phyloP scores from a whole-genome alignment of 2,329 filamentous ascomycete genomes.

The Chlorencoelia australis region DNA sequence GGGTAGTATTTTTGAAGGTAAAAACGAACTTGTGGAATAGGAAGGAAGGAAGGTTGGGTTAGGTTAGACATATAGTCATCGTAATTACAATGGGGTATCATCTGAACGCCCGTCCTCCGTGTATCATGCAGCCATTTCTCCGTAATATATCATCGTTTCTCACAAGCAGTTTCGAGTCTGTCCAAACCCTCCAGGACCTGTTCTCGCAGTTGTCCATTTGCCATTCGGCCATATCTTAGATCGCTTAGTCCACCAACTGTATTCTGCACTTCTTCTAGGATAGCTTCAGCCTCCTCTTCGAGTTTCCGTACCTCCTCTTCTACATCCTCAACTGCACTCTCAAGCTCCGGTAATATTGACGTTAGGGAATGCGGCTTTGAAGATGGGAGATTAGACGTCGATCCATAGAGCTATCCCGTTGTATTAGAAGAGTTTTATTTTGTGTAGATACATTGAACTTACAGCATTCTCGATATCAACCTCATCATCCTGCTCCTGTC shows the following conservation, averaged over 20 bases:
- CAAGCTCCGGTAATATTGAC: slow-evolving; percentile 59
- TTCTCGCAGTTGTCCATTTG: slow-evolving; percentile 50
- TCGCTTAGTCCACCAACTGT: slow-evolving; percentile 69
- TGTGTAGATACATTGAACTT: slow-evolving; percentile 21
- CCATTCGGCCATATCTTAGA: slow-evolving; percentile 68
- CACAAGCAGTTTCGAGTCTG: slow-evolving; percentile 39
- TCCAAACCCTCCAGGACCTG: slow-evolving; percentile 59
- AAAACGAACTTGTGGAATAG: too few relatives aligned
- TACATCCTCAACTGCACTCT: slow-evolving; percentile 53
- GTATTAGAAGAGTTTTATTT: slow-evolving; percentile 8
- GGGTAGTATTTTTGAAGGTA: too few relatives aligned
- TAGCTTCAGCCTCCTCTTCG: slow-evolving; percentile 50
- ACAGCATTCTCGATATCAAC: slow-evolving; percentile 52
- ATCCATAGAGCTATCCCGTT: slow-evolving; percentile 51
- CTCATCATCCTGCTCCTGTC: slow-evolving; percentile 50
- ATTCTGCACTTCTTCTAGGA: slow-evolving; percentile 52
- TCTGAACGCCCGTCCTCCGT: too few relatives aligned
- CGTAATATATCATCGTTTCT: slow-evolving; percentile 10
- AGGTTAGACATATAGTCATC: slow-evolving; percentile 15
- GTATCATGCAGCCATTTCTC: too few relatives aligned
- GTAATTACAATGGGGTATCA: slow-evolving; percentile 25
- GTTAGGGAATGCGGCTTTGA: slow-evolving; percentile 48
- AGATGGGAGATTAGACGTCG: slow-evolving; percentile 33
- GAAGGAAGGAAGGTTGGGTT: too few relatives aligned
- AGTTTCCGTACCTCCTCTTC: slow-evolving; percentile 58